These are phyloP conservation scores for Sparassis latifolia DNA, from an alignment of 1,284 basidiomycete species.

Conservation along the genomic window DNA sequence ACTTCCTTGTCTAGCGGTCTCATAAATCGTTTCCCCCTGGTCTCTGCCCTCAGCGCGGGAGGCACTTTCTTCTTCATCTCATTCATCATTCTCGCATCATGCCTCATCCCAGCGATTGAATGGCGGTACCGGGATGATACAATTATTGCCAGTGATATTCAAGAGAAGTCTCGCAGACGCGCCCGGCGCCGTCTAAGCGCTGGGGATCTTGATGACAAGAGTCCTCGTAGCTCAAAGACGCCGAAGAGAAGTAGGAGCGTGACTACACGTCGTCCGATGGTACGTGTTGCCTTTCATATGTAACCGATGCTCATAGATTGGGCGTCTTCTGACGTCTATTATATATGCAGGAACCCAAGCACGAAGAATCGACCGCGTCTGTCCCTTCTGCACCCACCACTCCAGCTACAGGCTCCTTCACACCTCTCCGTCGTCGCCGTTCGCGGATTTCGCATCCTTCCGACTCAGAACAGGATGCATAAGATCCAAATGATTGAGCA, in stretches of 20 bases:
- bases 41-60: conserved; percentile 39
- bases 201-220: neutral
- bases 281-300: conserved; percentile 2
- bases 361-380: neutral
- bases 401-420: conserved; percentile 6
- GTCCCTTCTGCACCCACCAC: neutral
- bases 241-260: conserved; percentile 7
- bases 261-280: conserved; percentile 6
- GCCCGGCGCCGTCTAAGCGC: neutral
- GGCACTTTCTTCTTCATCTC: conserved; percentile 45
- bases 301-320: neutral
- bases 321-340: neutral
- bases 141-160: conserved; percentile 1
- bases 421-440: conserved; percentile 33
- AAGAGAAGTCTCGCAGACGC: conserved; percentile 1
- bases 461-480: conserved; percentile 21
- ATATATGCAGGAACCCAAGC: neutral
- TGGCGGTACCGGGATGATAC: conserved; percentile 19
- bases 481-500: neutral
- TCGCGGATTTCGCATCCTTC: conserved; percentile 30
- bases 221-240: conserved; percentile 3
- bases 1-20: conserved; percentile 44
- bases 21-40: conserved; percentile 63
- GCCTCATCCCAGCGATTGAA: conserved; percentile 29
- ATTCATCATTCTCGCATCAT: conserved; percentile 43